A percentile compares a stretch with the other conserved stretches of the same genome.
These are phyloP conservation scores for Colletotrichum sp. DNA, from an alignment of 2,329 filamentous ascomycete genomes.

Conservation along the genomic window DNA sequence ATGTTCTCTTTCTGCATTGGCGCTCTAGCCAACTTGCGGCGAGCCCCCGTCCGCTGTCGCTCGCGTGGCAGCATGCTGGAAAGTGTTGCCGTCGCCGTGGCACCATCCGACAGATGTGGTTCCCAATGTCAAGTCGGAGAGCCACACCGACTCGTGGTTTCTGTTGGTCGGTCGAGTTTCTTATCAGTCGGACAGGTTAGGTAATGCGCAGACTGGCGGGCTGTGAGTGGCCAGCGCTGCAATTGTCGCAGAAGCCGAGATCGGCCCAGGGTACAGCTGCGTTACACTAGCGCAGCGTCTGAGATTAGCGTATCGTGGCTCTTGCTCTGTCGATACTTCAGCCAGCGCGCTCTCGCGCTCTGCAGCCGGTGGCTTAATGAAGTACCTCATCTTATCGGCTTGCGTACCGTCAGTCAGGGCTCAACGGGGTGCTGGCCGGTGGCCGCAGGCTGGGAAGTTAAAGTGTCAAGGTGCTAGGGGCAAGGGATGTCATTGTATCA, in stretches of 20 bases:
- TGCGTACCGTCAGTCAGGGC: slow-evolving; percentile 5
- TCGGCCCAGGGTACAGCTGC: slow-evolving; percentile 16
- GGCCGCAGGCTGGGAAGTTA: background rate
- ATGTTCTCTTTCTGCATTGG: background rate
- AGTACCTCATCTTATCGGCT: slow-evolving; percentile 3
- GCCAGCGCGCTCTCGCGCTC: background rate
- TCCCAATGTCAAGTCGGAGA: background rate
- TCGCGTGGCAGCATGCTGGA: background rate
- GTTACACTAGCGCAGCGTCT: slow-evolving; percentile 10
- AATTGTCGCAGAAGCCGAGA: slow-evolving; percentile 21
- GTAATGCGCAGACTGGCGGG: slow-evolving; percentile 10
- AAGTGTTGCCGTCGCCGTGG: background rate
- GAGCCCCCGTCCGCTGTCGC: background rate
- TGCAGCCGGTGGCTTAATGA: background rate
- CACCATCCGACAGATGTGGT: background rate
- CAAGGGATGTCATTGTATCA: slow-evolving; percentile 16
- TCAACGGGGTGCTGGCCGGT: background rate
- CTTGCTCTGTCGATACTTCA: background rate
- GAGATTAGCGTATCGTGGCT: slow-evolving; percentile 4
- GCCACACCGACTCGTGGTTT: slow-evolving; percentile 5
- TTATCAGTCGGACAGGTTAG: slow-evolving; percentile 22
- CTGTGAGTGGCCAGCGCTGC: slow-evolving; percentile 3
- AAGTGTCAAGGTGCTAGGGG: background rate
- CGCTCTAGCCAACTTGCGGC: background rate
- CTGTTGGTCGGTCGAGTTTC: slow-evolving; percentile 11